Base-by-base conservation (phyloP, 805 yeast species). In the Yarrowia sp. region DNA sequence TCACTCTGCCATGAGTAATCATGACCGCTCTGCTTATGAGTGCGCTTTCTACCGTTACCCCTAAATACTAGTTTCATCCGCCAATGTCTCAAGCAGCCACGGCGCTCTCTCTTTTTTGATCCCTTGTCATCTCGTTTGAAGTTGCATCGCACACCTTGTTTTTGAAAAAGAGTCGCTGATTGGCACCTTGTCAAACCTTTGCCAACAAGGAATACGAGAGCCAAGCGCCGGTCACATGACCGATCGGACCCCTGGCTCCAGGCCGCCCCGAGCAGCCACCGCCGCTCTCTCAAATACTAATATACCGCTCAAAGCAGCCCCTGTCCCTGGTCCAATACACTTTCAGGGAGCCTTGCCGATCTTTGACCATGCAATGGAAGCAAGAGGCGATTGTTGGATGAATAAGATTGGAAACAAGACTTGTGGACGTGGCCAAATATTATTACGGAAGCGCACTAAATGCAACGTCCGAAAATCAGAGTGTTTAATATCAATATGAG, bases 281-380 rank as follows among this genome's bases (percentile, higher is more conserved):
- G 32, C 19, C 8, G 14, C 32, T 11, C 32, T 38, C 40, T 38
- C 12, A 26, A 26, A 26, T 38, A 38, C 15, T 15, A 42, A 42
- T 42, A 42, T 42, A 42, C 46, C 46, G 49, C 32, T 9, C 50
- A 26, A 26, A 49, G 53, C 53, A 49, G 40, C 53, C 56, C 56
- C 56, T 52, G 56, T n/a, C 56, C 56, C 56, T 35, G 32, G 41
- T 12, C 5, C 8, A 9, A 10, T 36, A 52, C 42, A 22, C n/a
- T 52, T 50, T 35, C 56, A 52, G 56, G 56, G 56, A 52, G 42
- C 42, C 56, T 35, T 52, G 56, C 42, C 38, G 56, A 52, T 52
- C 56, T 2, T 35, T n/a, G 19, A 8, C 5, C 36, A 26, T 49
- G 53, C 53, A 49, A 26, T 26, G 41, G 41, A 50, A 50, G 55